Percentiles rank a stretch among this genome's conserved stretches.
These are phyloP conservation scores for Phytophthora melonis DNA, from an alignment of 352 stramenopile genomes.

Conservation along the genomic window DNA sequence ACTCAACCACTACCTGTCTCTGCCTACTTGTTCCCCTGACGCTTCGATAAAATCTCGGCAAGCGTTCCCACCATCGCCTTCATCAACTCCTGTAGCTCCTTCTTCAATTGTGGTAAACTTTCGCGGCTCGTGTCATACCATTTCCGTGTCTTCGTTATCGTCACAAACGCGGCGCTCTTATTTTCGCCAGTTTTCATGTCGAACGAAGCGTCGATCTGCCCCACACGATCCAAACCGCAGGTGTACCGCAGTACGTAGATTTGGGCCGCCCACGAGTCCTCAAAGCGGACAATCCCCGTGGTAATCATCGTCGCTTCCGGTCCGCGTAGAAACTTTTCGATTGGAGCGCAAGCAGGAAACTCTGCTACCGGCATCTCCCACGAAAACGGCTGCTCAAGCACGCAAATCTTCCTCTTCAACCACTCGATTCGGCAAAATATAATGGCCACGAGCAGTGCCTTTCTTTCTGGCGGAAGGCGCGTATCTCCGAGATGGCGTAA, in stretches of 20 bases:
- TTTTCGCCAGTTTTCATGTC: background rate
- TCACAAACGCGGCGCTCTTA: conserved; percentile 4
- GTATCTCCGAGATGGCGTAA: background rate
- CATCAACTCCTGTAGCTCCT: background rate
- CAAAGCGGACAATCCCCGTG: background rate
- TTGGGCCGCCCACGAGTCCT: background rate
- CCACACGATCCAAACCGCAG: background rate
- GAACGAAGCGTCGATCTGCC: background rate
- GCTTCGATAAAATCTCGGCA: background rate
- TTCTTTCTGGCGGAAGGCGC: background rate
- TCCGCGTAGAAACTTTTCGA: conserved; percentile 24
- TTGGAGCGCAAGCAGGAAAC: background rate
- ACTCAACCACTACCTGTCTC: too few species aligned
- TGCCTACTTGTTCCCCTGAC: background rate
- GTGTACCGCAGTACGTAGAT: background rate
- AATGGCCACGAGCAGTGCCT: background rate
- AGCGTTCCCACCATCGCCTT: background rate
- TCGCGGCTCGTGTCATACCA: conserved; percentile 9
- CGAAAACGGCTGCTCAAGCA: conserved; percentile 26
- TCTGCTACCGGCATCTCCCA: conserved; percentile 27
- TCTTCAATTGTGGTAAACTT: background rate
- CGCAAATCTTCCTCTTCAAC: conserved; percentile 10
- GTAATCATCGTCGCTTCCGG: background rate
- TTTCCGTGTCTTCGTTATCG: conserved; percentile 19
- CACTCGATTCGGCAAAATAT: conserved; percentile 8